Evolutionary conservation across 345 rosid genomes (phyloP).

Genomic region (Boechera divaricarpa): DNA sequence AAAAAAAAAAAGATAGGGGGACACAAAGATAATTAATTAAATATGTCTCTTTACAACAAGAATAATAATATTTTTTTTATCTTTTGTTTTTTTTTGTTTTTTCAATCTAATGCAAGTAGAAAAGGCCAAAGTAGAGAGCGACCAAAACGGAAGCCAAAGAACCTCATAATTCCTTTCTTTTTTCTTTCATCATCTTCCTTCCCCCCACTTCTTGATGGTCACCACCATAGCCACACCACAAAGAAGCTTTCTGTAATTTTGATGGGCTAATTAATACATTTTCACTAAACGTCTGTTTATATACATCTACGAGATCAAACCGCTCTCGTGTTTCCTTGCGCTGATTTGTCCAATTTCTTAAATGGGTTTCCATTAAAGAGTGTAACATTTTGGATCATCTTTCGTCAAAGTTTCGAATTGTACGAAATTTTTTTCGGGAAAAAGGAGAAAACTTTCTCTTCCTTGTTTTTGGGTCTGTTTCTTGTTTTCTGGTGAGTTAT

Average conservation of each 20-base stretch:
- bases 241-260: constrained; percentile 11
- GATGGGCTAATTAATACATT: constrained; percentile 21
- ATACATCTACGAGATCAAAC: constrained; percentile 29
- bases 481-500: constrained; percentile 1
- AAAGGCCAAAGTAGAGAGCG: constrained; percentile 47
- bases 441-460: neutral
- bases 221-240: constrained; percentile 39
- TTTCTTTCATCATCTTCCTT: constrained; percentile 25
- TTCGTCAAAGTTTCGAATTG: constrained; percentile 14
- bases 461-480: neutral
- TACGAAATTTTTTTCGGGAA: neutral
- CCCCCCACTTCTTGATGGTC: constrained; percentile 30
- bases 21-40: neutral
- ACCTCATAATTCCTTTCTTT: constrained; percentile 28
- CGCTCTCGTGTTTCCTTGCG: constrained; percentile 6
- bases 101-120: constrained; percentile 12
- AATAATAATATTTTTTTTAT: neutral
- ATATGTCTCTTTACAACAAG: neutral
- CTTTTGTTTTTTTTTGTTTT: neutral
- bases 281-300: neutral
- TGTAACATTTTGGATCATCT: constrained; percentile 34
- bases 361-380: constrained; percentile 33
- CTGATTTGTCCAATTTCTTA: constrained; percentile 6
- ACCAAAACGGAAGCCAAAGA: constrained; percentile 46
- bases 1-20: neutral